Conservation (phyloP, 73 alveolate species). For the Tetrahymena thermophila region DNA sequence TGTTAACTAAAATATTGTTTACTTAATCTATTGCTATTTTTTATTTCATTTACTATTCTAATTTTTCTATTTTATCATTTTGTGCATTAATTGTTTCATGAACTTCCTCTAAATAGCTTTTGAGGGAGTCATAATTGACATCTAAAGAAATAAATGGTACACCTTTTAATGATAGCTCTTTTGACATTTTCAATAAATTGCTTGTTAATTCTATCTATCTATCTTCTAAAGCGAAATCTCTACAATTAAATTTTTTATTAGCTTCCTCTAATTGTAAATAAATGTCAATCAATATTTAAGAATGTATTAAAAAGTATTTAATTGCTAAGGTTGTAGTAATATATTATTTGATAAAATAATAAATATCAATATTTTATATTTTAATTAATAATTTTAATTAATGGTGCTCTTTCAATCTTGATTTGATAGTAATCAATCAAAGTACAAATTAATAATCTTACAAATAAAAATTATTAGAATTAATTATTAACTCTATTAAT, state of each 20-base stretch:
- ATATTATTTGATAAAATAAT: background rate
- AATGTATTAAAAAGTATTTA: no score
- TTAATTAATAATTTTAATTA: background rate
- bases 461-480: background rate
- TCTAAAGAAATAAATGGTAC: conserved; percentile 26
- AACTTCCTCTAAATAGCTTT: conserved; percentile 27
- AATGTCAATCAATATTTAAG: background rate
- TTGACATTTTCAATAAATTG: background rate
- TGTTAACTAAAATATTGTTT: background rate
- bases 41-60: conserved; percentile 22
- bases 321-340: background rate
- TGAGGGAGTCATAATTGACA: conserved; percentile 42
- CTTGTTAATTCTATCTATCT: background rate
- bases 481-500: background rate
- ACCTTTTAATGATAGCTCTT: conserved; percentile 33
- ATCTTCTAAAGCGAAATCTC: no score
- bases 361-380: background rate
- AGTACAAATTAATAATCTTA: background rate
- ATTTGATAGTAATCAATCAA: background rate
- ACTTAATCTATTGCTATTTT: background rate
- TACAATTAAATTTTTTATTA: no score
- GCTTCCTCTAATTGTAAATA: no score
- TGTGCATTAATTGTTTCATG: conserved; percentile 14
- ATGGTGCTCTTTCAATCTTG: background rate
- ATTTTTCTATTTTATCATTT: conserved; percentile 9